Base-by-base conservation (phyloP, 192 early-diverging fungal genomes). In the Backusella luteola region DNA sequence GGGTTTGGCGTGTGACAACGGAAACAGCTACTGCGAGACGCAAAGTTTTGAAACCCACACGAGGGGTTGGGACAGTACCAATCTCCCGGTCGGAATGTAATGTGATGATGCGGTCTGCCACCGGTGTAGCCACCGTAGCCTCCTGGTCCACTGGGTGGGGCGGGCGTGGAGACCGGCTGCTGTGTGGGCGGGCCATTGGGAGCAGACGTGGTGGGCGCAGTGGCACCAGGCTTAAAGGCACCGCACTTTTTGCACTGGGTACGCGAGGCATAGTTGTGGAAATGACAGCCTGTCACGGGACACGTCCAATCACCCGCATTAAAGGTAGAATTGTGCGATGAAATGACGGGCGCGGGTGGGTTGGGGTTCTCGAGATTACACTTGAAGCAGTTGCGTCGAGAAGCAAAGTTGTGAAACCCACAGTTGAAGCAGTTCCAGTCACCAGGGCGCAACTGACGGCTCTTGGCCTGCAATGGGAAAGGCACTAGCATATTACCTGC, bases 1-100 rank as follows among this genome's bases (percentile, higher is more conserved):
- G 82, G 82, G 11, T 74, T 78, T 53, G 77, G 84, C 21, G 88
- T 84, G 42, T 84, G 69, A 71, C 93, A 94, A 17, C 88, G 84
- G 81, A 91, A 84, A 76, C 93, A 94, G 44, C 84, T 78, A 21
- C 81, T 83, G 36, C 93, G 82, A 19, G 92, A 93, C 0, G 93
- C 90, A 83, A 94, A 94, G 80, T 94, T 94, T 67, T 93, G 92
- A 81, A 93, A 94, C 15, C 75, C 73, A 80, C 93, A 94, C 41
- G 52, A 41, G 11, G 84, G 81, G 69, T 89, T 89, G 8, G 90
- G 85, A 77, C 93, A 94, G 56, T 90, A 90, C 92, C 92, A 94
- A 79, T 93, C 92, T 12, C 93, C 93, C 12, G 87, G 87, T 34
- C 88, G 79, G 76, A 90, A 89, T 8, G 84, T 72, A 39, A 84